Evolutionary conservation across 192 early-diverging fungal genomes (phyloP), one percentile per base, ranked within the genome.

Genomic region (Coemansia sp.): DNA sequence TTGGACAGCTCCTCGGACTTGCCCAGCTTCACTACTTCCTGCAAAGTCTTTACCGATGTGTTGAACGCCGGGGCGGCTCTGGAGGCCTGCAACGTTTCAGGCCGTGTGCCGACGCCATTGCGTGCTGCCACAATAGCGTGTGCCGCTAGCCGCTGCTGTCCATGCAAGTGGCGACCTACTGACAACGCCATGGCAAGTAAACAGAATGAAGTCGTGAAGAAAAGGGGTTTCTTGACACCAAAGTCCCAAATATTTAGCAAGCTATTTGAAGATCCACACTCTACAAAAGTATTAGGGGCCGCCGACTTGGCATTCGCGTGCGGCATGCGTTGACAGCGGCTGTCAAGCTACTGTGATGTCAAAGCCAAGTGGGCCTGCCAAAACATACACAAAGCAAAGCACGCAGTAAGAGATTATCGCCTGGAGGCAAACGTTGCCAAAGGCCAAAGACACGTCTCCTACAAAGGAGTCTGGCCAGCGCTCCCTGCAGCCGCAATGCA

Each of bases 21-120:
- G 10, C 37, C 43, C 19, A 41, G 38, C 8, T 56, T 53, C 21
- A 57, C 67, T 14, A 46, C 26, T 22, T 60, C 58, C 37, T 60
- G 63, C 54, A 80, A 61, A 26, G 72, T 60, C 24, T 74, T 52
- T 0, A 70, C 60, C 15, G 64, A 56, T 10, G 77, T 80, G 29
- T 27, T 56, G 44, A 70, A 66, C 22, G 17, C 43, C 4, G 62
- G 55, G 29, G 37, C 48, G 10, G 59, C 17, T 19, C 24, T 61
- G 43, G 43, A 15, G 10, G 21, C 9, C 9, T 22, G 43, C 10
- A 10, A 46, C 5, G 43, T 10, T 22, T 11, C n/a, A 10, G 21
- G 21, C 43, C 26, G 43, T 26, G 43, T 12, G 19, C 14, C 26
- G 7, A 19, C 43, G 43, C 43, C 14, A n/a, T 46, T 46, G 43